Evolutionary conservation across 177 flowering plant genomes (phyloP), one percentile per base, ranked within the genome.

Genomic region (Vitis hybrid): DNA sequence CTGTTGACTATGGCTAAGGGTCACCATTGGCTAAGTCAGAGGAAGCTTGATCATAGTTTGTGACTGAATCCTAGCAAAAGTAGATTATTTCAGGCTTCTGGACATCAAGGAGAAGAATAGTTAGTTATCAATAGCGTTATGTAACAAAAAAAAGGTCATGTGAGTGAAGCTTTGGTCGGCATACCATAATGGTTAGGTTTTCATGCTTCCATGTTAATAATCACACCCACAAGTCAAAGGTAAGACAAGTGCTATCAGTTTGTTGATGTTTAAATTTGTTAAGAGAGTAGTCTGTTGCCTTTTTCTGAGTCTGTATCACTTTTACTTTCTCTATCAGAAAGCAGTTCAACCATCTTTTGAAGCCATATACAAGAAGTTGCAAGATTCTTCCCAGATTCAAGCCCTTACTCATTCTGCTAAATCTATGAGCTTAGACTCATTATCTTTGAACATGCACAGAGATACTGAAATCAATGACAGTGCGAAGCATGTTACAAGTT

Each of bases 1-100:
- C 88, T 0, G 83, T 91, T 62, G 99, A 93, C 67, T 93, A 95
- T 73, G 99, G 98, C 97, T 95, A 93, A 94, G 74, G 74, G 71
- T 70, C 56, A 31, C 39, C 73, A 0, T 56, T 48, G 66, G 68
- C 49, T 74, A 26, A 66, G 51, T 68, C 21, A 68, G 49, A 13
- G 22, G 65, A 72, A 72, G 77, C 68, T 71, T 71, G 59, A 65
- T 66, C 14, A 26, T 71, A 71, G 68, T 21, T 70, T 66, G 29
- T 65, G 67, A 60, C 57, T 60, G 16, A 53, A 50, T 56, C 18
- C 52, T 72, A 49, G 58, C 66, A 53, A 56, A 72, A 51, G 45
- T 70, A 71, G 69, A 29, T 60, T 59, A 18, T 10, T 57, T 71
- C 64, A 49, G 61, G 74, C 58, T 80, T 76, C 57, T 69, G 71